Evolutionary conservation across 495 filamentous ascomycete species (phyloP).

Genomic region (Lophiotrema nucula): DNA sequence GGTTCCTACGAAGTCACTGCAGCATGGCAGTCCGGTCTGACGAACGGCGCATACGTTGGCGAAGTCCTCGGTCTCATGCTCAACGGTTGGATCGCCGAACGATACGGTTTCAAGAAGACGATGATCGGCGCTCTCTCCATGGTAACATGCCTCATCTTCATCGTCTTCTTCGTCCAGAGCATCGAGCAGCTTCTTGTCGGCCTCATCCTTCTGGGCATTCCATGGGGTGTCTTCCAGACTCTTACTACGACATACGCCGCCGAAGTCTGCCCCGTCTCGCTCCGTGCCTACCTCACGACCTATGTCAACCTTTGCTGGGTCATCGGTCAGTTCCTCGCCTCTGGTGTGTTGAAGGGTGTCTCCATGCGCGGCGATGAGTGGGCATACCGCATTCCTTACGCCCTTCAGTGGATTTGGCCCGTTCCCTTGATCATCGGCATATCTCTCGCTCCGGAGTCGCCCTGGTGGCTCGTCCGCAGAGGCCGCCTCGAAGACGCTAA

Average conservation of each 20-base stretch:
- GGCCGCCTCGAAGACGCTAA: conserved; percentile 69
- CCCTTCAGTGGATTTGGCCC: conserved; percentile 85
- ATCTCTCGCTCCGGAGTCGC: conserved; percentile 70
- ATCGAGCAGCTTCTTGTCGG: conserved; percentile 66
- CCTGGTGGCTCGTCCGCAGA: conserved; percentile 79
- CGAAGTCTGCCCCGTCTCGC: conserved; percentile 70
- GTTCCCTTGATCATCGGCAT: conserved; percentile 61
- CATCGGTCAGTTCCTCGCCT: conserved; percentile 70
- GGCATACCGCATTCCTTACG: conserved; percentile 69
- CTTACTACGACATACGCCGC: conserved; percentile 77
- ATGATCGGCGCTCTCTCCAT: conserved; percentile 66
- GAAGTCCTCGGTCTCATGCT: conserved; percentile 75
- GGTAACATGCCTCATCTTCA: conserved; percentile 66
- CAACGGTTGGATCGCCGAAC: conserved; percentile 74
- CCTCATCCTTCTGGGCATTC: conserved; percentile 75
- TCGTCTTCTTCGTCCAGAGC: conserved; percentile 75
- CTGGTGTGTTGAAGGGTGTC: conserved; percentile 70
- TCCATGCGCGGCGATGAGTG: conserved; percentile 57
- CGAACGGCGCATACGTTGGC: conserved; percentile 64
- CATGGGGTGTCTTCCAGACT: conserved; percentile 83
- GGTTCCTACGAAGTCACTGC: conserved; percentile 69
- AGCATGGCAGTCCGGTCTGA: conserved; percentile 74
- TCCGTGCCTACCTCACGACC: conserved; percentile 72
- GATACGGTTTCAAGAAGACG: conserved; percentile 71
- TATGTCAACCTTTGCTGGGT: conserved; percentile 86